Evolutionary conservation across 306 rosid genomes (phyloP), one percentile per base, ranked within the genome.

Genomic region (Gastrolobium bilobum): DNA sequence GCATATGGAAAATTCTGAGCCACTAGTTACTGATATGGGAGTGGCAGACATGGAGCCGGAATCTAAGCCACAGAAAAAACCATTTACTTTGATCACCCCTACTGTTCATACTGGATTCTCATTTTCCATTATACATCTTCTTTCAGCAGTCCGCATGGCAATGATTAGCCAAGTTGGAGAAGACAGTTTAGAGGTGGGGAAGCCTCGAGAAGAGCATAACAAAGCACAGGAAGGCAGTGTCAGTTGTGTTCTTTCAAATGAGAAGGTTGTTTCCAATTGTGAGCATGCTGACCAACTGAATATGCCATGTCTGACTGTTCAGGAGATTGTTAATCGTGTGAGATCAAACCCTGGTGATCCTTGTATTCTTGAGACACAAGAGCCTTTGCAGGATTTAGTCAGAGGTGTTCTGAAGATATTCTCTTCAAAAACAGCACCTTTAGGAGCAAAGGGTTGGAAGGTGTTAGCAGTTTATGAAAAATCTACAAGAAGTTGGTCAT

Each of bases 381-480:
- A 96, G 81, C 98, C 99, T 56, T 88, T 93, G 29, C 98, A 93
- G 75, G 99, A 96, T 84, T 88, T 96, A 89, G 97, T 96, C 78
- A 93, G 99, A 83, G 99, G 99, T 76, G 98, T 91, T 84, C 84
- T 96, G 73, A 96, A 91, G 90, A 88, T 93, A 82, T 91, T 96
- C 85, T 96, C 98, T 60, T 93, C 99, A 13, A 96, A 87, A 87
- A 91, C 99, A 35, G 98, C 99, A 11, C 99, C 99, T 13, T 86
- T 96, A 60, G 99, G 97, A 62, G 99, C 91, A 5, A 96, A 96
- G 83, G 98, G 94, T 71, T 96, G 99, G 99, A 96, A 96, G 90
- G 82, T 82, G 40, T 89, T 96, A 10, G 90, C 94, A 38, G 75
- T 71, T 60, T 96, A 91, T 80, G 96, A 96, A 85, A 96, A 84